Base-by-base conservation (phyloP, 2,329 filamentous ascomycete species). In the Sclerotinia borealis region DNA sequence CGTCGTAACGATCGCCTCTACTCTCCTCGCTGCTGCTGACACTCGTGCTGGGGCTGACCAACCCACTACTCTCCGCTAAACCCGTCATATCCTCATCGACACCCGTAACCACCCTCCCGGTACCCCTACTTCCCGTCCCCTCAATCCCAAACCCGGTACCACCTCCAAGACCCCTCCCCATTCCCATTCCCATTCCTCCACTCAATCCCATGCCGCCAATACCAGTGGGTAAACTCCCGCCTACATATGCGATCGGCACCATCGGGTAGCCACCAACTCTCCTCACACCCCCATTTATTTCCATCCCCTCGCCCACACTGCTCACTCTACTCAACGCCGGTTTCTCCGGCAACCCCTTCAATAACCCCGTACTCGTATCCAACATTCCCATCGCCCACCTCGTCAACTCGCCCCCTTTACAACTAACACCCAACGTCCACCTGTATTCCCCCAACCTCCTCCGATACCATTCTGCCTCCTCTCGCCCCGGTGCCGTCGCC, bases 391-490 rank as follows among this genome's bases (percentile, higher is more conserved):
- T 87, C n/a, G 89, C 89, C 69, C 91, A 91, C 66, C 85, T 82
- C 0, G 85, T 88, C 60, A 88, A 72, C 1, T 81, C 80, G 17
- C 55, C 63, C 65, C 66, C 78, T 74, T 92, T 91, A 50, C 86
- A 88, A 76, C 89, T 93, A 54, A 98, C 93, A 10, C 89, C 89
- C 62, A 98, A 80, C 11, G 93, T 97, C 93, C 93, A 99, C 56
- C 92, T 85, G 74, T 97, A 98, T 77, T 99, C 93, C 65, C 87
- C 88, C 27, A 98, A 78, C 1, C 93, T 82, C 15, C 90, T 84
- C 43, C 91, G 86, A 77, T 98, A 99, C 82, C 96, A 98, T 37
- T 95, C 91, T 0, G 91, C 91, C 76, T 98, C 93, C 74, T 97
- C 92, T 55, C 86, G 83, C 0, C 90, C 92, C 0, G 92, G 92